Base-by-base conservation (phyloP, 1,284 basidiomycete genomes). In the Moniliophthora roreri region DNA sequence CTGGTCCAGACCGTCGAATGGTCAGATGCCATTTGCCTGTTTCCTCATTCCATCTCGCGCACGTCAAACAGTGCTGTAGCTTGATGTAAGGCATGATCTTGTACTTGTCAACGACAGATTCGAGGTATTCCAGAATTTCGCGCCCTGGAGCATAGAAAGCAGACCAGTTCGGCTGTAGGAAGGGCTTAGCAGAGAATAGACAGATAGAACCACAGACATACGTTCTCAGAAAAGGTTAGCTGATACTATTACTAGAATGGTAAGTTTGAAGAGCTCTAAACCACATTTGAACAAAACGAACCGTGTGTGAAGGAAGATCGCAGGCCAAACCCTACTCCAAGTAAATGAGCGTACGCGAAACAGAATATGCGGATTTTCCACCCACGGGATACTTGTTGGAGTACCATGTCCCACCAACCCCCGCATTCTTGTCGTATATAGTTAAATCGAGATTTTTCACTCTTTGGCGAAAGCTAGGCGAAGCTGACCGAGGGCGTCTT, bases 321-420 rank as follows among this genome's bases (percentile, higher is more conserved):
- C 81, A 84, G 16, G 76, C 73, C 3, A 85, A 58, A 40, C 82
- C 82, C 74, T 74, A 57, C 46, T 10, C 23, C 8, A 28, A 18
- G 38, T 16, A 13, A 45, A 35, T 24, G 34, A 18, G 42, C 28
- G 36, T 5, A 28, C 21, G 20, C 34, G 44, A 15, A 24, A 39
- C 49, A 42, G n/a, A n/a, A 13, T 15, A 38, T 38, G 7, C 13
- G 39, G 23, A 34, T 24, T 41, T 41, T 38, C 10, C 8, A 54
- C 63, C 48, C 54, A 74, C 72, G 9, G 74, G 74, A 56, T 76
- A 76, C 51, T 60, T 68, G 55, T 74, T 74, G 1, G 59, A 58
- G 52, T 65, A 70, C 84, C 84, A 86, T 1, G 82, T 79, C 3
- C 84, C 84, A 13, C 84, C 84, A 16, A 87, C 68, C 1, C 77